A percentile compares a stretch with the other conserved stretches of the same genome.
phyloP scores from a whole-genome alignment of 2,329 filamentous ascomycete genomes.

The Bipolaris gigantea region DNA sequence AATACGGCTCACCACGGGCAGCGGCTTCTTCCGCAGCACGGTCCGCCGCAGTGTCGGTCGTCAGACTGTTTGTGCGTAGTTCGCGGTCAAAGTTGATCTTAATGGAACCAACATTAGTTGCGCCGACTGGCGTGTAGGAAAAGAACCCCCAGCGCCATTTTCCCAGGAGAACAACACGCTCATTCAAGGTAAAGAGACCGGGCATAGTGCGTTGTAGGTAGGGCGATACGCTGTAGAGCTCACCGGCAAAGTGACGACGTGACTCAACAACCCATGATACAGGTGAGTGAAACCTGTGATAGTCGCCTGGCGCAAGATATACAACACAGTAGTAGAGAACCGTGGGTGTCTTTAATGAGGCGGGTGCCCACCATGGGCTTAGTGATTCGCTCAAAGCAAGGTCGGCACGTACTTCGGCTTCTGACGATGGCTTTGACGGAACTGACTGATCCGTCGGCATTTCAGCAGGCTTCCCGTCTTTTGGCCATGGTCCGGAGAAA shows the following conservation, averaged over 20 bases:
- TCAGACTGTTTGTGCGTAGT: slow-evolving; percentile 86
- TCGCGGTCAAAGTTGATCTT: slow-evolving; percentile 96
- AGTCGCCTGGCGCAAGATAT: slow-evolving; percentile 95
- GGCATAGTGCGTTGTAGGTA: slow-evolving; percentile 92
- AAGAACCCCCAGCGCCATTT: slow-evolving; percentile 98
- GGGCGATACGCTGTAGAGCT: slow-evolving; percentile 91
- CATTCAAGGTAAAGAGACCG: slow-evolving; percentile 93
- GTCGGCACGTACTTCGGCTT: slow-evolving; percentile 81
- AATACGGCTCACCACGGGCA: slow-evolving; percentile 75
- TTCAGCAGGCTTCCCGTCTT: slow-evolving; percentile 51
- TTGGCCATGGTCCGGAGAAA: slow-evolving; percentile 67
- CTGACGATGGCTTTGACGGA: slow-evolving; percentile 66
- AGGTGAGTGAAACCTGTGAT: slow-evolving; percentile 97
- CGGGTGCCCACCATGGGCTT: slow-evolving; percentile 56
- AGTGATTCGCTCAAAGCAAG: slow-evolving; percentile 68
- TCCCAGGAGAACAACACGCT: slow-evolving; percentile 89
- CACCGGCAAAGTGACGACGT: slow-evolving; percentile 95
- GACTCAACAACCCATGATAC: slow-evolving; percentile 93
- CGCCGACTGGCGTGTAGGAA: slow-evolving; percentile 90
- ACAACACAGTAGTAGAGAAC: slow-evolving; percentile 91
- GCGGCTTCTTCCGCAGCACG: slow-evolving; percentile 79
- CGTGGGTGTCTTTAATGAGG: slow-evolving; percentile 53
- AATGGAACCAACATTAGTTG: slow-evolving; percentile 96
- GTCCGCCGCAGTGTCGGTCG: slow-evolving; percentile 90
- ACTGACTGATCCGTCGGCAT: slow-evolving; percentile 73